phyloP scores from a whole-genome alignment of 768 basidiomycete genomes.

The Boletus rex-veris region DNA sequence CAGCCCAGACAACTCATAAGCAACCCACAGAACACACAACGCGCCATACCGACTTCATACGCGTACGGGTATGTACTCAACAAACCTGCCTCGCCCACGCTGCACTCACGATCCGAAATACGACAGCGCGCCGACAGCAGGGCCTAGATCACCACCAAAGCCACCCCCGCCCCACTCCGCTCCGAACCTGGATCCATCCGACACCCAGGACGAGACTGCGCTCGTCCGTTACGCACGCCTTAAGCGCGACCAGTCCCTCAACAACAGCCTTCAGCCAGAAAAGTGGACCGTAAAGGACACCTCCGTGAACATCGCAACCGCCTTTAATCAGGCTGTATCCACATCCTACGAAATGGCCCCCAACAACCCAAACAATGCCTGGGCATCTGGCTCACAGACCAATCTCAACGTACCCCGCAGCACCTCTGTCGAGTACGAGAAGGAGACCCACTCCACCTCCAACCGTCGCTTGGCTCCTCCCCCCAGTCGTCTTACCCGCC shows the following conservation, averaged over 20 bases:
- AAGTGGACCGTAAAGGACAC: conserved; percentile 79
- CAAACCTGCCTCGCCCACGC: conserved; percentile 6
- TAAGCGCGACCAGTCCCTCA: conserved; percentile 40
- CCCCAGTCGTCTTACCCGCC: conserved; percentile 43
- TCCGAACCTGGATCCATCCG: conserved; percentile 39
- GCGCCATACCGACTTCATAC: conserved; percentile 57
- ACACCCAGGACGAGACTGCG: conserved; percentile 44
- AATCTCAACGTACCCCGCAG: conserved; percentile 57
- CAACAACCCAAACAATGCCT: conserved; percentile 56
- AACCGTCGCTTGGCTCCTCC: conserved; percentile 60
- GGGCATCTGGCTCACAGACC: conserved; percentile 59
- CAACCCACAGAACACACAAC: conserved; percentile 34
- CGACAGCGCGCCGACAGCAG: conserved; percentile 52
- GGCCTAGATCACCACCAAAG: conserved; percentile 59
- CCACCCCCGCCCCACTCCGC: conserved; percentile 30
- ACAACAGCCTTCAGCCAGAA: conserved; percentile 46
- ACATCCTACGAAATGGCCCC: conserved; percentile 39
- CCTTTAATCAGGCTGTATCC: conserved; percentile 68
- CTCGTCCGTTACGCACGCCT: conserved; percentile 47
- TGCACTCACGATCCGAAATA: conserved; percentile 9
- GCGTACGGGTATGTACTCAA: conserved; percentile 57
- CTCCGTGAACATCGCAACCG: conserved; percentile 81
- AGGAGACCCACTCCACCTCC: conserved; percentile 51
- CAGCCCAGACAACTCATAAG: conserved; percentile 22
- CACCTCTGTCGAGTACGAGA: conserved; percentile 79